Conservation (phyloP, 257 asterid species). For the Marsdenia floribunda region DNA sequence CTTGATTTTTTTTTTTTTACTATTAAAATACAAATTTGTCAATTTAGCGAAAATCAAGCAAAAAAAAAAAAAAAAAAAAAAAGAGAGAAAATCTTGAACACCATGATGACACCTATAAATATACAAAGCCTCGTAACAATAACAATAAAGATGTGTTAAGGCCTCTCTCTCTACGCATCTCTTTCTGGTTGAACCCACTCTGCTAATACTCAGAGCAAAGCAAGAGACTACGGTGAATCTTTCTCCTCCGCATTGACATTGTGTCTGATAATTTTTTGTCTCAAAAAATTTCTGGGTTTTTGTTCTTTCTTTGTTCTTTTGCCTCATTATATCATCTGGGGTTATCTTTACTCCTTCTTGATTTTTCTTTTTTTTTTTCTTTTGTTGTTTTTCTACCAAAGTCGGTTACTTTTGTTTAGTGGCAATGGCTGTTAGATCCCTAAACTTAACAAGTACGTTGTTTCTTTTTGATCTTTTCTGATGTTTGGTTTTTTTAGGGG, state of each 20-base stretch:
- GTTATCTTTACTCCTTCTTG: conserved; percentile 17
- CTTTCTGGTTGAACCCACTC: conserved; percentile 11
- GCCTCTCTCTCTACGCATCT: conserved; percentile 1
- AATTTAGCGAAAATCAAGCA: background rate
- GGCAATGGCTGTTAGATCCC: conserved; percentile 38
- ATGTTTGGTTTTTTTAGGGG: conserved; percentile 8
- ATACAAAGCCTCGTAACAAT: background rate
- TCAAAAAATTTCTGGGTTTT: conserved; percentile 17
- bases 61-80: too few relatives aligned
- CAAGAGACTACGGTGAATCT: background rate
- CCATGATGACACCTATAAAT: conserved; percentile 18
- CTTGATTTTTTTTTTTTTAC: too few relatives aligned
- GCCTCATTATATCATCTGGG: conserved; percentile 19
- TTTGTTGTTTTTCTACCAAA: conserved; percentile 7
- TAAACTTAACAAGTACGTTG: conserved; percentile 19
- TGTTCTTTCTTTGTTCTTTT: background rate
- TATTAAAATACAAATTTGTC: background rate
- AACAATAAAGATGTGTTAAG: background rate
- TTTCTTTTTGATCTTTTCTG: conserved; percentile 13
- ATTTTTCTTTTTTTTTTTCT: background rate
- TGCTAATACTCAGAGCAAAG: conserved; percentile 3
- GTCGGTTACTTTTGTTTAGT: conserved; percentile 30
- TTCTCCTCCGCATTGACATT: conserved; percentile 17
- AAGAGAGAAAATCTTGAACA: background rate
- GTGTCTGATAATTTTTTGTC: conserved; percentile 4